Evolutionary conservation across 345 rosid species (phyloP), one percentile per base, ranked within the genome.

Genomic region (Cardamine occulta): DNA sequence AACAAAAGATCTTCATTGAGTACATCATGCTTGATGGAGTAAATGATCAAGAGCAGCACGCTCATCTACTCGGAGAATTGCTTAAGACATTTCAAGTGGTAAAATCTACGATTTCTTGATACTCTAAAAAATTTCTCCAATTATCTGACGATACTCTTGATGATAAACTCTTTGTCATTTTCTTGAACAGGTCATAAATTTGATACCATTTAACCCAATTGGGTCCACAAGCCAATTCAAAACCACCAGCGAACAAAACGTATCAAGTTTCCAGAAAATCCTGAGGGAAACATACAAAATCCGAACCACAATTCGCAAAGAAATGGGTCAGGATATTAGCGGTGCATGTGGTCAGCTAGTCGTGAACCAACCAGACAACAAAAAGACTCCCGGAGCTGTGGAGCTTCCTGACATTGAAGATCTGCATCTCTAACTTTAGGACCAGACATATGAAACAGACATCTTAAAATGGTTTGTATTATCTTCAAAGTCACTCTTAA

Each of bases 341-440:
- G 96, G 98, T 0, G 99, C 98, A 8, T 95, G 99, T 47, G 96
- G 99, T 58, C 99, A 95, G 88, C 84, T 95, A 73, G 99, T 90
- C 28, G 90, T 92, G 47, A 84, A 81, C 66, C 82, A 74, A 58
- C 84, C 93, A 3, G 81, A 79, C 66, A 86, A 77, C 79, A 86
- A 83, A 60, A 81, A 61, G 24, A 51, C 82, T 28, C 49, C 39
- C 9, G 73, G 77, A 40, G 80, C 40, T 75, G 70, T 63, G 14
- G 71, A 65, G 61, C 75, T 82, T 54, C 73, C 84, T 7, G 99
- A 95, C 82, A 92, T 95, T n/a, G 99, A 95, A 85, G 99, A 95
- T 85, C 76, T 91, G n/a, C 82, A 75, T 49, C 70, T 84, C 54
- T 72, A 80, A 85, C 61, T 56, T 70, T 63, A 57, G 44, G 70